Base-by-base conservation (phyloP, 345 rosid genomes). In the Gossypioides kirkii region DNA sequence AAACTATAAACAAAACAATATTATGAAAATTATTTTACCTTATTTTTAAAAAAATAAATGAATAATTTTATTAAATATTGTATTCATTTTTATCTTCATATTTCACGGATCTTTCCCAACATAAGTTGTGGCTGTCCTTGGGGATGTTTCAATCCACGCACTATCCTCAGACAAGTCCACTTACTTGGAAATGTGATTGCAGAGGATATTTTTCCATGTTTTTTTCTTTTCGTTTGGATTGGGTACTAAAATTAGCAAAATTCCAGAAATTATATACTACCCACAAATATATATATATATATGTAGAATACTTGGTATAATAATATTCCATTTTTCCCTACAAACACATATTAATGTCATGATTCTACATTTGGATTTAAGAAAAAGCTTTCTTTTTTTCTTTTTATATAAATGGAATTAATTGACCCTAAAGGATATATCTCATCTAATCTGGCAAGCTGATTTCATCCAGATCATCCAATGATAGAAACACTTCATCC, bases 391-490 rank as follows among this genome's bases (percentile, higher is more conserved):
- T 32, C 1, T 32, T 32, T 32, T 32, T 32, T 32, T 32, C 38
- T 50, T 4, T 56, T 25, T n/a, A 8, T 2, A 17, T 26, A 49
- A 49, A 11, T 32, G 54, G 46, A 61, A 56, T 56, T 38, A 36
- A 61, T 32, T 32, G 5, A 47, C 22, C 55, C 42, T 23, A 47
- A 50, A 50, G 60, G 11, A 18, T 6, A 55, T 20, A 49, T 54
- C 41, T 46, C 20, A 58, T 58, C 70, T 83, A 84, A 32, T 83
- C 83, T 13, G 97, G 94, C 78, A 89, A 83, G 82, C 97, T 91
- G 72, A 94, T 91, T 82, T 94, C 97, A 59, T 91, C 97, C 28
- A 91, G 87, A 78, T 94, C 98, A 59, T 94, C 98, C 77, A 94
- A 75, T 8, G 97, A 91, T 72, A 94, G 79, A 76, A 94, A 94